Evolutionary conservation across 176 grass and related monocot species (phyloP).

Genomic region (Otatea glauca): DNA sequence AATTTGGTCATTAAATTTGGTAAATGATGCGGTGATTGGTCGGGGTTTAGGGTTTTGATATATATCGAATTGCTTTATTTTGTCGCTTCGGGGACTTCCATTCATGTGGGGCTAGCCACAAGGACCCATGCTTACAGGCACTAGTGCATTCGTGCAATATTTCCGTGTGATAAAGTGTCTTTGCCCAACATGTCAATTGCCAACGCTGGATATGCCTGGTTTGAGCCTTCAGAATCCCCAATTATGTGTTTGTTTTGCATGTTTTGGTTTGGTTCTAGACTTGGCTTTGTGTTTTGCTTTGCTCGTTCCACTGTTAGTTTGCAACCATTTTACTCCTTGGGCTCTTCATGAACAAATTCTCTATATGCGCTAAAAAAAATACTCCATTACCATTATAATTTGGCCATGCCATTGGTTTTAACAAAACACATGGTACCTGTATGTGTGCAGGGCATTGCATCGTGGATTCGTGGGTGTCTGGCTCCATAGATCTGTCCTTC

Average conservation of each 20-base stretch:
- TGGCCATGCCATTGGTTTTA: not conserved
- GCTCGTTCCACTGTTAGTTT: not conserved
- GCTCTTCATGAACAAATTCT: too few relatives aligned
- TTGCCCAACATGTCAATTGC: not conserved
- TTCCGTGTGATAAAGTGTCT: too few relatives aligned
- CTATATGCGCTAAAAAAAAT: too few relatives aligned
- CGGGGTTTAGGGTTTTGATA: not conserved
- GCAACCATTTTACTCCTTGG: not conserved
- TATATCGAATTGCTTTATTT: not conserved
- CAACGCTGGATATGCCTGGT: not conserved
- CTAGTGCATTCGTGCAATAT: not conserved
- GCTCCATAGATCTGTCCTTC: constrained; percentile 36
- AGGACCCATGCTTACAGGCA: not conserved
- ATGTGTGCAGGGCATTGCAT: constrained; percentile 40
- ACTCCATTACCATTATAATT: not conserved
- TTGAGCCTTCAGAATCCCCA: not conserved
- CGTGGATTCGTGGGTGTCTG: constrained; percentile 41
- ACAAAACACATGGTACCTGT: not conserved
- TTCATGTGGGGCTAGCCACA: too few relatives aligned
- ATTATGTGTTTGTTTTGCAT: not conserved
- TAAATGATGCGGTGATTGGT: not conserved
- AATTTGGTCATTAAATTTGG: not conserved
- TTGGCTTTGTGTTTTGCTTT: not conserved
- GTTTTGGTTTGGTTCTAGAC: not conserved
- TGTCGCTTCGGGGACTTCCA: not conserved